Evolutionary conservation across 768 basidiomycete genomes (phyloP).

Genomic region (Trametes maxima): DNA sequence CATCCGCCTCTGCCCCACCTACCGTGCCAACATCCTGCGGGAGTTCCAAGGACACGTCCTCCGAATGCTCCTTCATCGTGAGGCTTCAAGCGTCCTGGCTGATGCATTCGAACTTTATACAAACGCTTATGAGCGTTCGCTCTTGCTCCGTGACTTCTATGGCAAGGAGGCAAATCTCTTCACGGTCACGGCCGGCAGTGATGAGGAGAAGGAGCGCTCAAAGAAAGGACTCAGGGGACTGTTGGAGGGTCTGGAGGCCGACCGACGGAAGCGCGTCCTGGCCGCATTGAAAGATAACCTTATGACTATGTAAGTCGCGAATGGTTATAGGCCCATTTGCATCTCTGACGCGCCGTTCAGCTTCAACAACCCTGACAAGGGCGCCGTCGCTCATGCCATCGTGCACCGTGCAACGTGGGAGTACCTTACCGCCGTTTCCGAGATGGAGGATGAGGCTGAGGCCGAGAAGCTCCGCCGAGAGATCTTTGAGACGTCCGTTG

Average conservation of each 20-base stretch:
- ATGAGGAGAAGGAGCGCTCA: conserved; percentile 62
- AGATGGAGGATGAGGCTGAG: conserved; percentile 61
- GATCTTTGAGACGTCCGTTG: conserved; percentile 73
- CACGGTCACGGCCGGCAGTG: conserved; percentile 55
- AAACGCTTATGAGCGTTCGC: conserved; percentile 80
- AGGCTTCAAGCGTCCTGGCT: conserved; percentile 81
- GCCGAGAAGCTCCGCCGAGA: conserved; percentile 75
- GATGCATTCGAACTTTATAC: conserved; percentile 89
- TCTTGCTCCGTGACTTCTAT: conserved; percentile 86
- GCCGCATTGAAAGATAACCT: conserved; percentile 73
- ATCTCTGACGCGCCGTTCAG: conserved; percentile 41
- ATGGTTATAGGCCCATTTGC: not conserved
- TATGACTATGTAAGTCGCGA: conserved; percentile 61
- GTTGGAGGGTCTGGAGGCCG: conserved; percentile 62
- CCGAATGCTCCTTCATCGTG: conserved; percentile 78
- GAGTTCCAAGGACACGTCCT: conserved; percentile 81
- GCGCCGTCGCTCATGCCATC: conserved; percentile 81
- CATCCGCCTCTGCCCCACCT: conserved; percentile 70
- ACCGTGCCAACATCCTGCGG: conserved; percentile 72
- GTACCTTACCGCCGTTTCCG: conserved; percentile 66
- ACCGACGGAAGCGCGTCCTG: conserved; percentile 68
- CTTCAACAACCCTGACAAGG: conserved; percentile 92
- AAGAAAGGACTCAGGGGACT: conserved; percentile 71
- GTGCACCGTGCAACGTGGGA: conserved; percentile 90
- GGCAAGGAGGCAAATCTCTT: conserved; percentile 87